phyloP scores from a whole-genome alignment of 495 filamentous ascomycete genomes.

The Penicillium soppii region DNA sequence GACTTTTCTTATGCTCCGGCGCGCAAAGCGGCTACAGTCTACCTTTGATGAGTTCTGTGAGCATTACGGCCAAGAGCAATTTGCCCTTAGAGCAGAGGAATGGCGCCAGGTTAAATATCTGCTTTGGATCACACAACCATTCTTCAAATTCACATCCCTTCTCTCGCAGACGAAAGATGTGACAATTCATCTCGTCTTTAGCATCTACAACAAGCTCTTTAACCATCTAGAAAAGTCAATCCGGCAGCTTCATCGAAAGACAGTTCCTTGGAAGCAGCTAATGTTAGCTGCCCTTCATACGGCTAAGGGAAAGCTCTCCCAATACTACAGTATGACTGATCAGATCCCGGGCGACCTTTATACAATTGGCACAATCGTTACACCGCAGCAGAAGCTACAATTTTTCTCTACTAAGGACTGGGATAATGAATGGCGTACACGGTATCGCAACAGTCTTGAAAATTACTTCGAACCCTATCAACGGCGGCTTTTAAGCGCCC shows the following conservation, averaged over 20 bases:
- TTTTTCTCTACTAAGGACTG: conserved; percentile 18
- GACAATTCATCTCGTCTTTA: conserved; percentile 16
- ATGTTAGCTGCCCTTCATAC: conserved; percentile 12
- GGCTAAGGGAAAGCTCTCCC: conserved; percentile 5
- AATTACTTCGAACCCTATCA: neutral
- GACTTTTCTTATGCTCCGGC: conserved; percentile 20
- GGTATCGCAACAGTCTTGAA: conserved; percentile 1
- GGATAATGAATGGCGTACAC: neutral
- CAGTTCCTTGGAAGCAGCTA: conserved; percentile 6
- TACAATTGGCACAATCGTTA: conserved; percentile 21
- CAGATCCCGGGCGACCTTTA: conserved; percentile 10
- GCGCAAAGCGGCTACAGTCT: conserved; percentile 10
- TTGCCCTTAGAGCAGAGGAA: conserved; percentile 11
- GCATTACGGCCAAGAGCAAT: conserved; percentile 3
- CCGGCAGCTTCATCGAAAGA: conserved; percentile 2
- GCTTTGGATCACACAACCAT: conserved; percentile 9
- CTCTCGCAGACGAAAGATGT: conserved; percentile 17
- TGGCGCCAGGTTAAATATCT: conserved; percentile 24
- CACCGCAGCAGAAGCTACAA: conserved; percentile 17
- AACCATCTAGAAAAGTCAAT: conserved; percentile 4
- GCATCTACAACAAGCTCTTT: conserved; percentile 20
- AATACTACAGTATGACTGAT: conserved; percentile 19
- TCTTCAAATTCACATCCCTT: conserved; percentile 9
- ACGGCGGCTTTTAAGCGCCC: neutral
- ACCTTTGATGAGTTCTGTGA: conserved; percentile 13